These are phyloP conservation scores for Casuarina glauca DNA, from an alignment of 306 rosid genomes.

Conservation along the genomic window DNA sequence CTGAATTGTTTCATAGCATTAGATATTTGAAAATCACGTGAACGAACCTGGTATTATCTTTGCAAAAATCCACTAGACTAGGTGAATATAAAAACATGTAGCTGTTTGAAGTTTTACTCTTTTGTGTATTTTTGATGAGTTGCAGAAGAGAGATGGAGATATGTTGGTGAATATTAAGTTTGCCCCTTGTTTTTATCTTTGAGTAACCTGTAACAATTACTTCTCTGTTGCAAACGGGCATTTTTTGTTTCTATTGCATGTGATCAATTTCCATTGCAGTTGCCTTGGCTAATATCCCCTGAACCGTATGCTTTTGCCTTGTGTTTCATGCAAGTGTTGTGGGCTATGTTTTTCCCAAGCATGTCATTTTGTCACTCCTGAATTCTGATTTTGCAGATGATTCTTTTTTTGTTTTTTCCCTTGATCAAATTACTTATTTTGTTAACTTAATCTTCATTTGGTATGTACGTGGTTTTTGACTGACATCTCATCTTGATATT, in stretches of 20 bases:
- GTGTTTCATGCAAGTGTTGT: not conserved
- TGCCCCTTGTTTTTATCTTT: not conserved
- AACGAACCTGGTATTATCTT: not conserved
- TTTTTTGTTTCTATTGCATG: not conserved
- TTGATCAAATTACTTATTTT: not conserved
- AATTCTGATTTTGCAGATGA: not conserved
- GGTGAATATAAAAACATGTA: not conserved
- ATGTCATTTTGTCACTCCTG: not conserved
- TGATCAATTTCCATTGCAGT: not conserved
- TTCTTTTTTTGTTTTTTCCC: not conserved
- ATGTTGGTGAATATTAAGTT: not conserved
- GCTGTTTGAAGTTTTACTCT: not conserved
- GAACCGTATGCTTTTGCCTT: not conserved
- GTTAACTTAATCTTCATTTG: not conserved
- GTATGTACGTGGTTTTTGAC: not conserved
- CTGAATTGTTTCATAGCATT: not conserved
- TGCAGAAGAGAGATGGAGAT: not conserved
- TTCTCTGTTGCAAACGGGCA: not conserved
- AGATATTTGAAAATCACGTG: not conserved
- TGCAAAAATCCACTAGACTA: not conserved
- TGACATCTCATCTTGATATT: not conserved
- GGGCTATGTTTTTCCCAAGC: not conserved
- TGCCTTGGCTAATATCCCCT: not conserved
- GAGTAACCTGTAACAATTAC: not conserved
- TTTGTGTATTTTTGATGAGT: not conserved